phyloP scores from a whole-genome alignment of 371 early-diverging fungal species.

The Gilbertella persicaria region DNA sequence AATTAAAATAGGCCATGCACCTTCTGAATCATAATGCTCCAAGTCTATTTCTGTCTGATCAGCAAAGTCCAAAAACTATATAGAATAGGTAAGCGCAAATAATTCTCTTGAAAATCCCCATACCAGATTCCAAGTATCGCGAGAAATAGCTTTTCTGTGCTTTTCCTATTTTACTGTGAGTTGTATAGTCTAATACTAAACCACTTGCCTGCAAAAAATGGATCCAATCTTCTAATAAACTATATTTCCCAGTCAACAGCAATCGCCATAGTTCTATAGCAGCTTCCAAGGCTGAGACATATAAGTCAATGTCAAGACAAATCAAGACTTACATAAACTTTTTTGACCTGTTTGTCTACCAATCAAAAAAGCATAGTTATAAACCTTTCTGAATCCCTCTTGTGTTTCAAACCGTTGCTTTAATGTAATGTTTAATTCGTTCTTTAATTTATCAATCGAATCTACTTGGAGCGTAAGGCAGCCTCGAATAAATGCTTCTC shows the following conservation, averaged over 20 bases:
- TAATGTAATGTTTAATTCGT: conserved; percentile 51
- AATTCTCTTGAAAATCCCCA: conserved; percentile 7
- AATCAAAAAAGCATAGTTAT: conserved; percentile 76
- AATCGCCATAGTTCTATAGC: conserved; percentile 80
- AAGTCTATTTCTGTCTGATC: conserved; percentile 62
- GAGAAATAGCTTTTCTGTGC: conserved; percentile 77
- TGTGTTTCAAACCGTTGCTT: conserved; percentile 41
- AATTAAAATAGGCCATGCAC: conserved; percentile 84
- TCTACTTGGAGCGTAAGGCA: conserved; percentile 70
- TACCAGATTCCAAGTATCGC: conserved; percentile 87
- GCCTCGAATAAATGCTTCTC: conserved; percentile 65
- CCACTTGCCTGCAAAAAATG: conserved; percentile 70
- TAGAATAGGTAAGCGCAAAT: too few relatives aligned
- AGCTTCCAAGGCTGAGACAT: conserved; percentile 62
- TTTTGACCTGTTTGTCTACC: conserved; percentile 73
- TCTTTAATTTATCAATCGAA: conserved; percentile 66
- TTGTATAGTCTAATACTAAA: too few relatives aligned
- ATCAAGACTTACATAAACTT: conserved; percentile 69
- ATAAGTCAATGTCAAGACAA: neutral
- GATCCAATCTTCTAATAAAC: conserved; percentile 71
- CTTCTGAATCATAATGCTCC: conserved; percentile 72
- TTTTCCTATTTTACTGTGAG: too few relatives aligned
- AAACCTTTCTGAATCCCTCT: conserved; percentile 72
- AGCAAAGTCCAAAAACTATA: conserved; percentile 80
- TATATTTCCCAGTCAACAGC: conserved; percentile 60